A percentile compares a stretch with the other conserved stretches of the same genome.
phyloP scores from a whole-genome alignment of 331 rosid species.

The Rhamnella rubrinervis region DNA sequence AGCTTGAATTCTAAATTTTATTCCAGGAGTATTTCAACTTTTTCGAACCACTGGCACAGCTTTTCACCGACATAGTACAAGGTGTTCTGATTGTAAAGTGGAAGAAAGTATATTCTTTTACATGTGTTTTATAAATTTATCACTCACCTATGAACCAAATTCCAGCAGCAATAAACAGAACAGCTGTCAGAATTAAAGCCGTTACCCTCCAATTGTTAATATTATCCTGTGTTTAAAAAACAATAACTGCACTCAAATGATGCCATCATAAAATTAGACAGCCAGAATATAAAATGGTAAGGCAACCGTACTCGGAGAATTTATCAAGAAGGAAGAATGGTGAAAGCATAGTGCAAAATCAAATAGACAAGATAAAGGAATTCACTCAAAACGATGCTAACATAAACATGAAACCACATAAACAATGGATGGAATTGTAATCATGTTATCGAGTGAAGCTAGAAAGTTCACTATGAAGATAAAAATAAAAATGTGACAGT shows the following conservation, averaged over 20 bases:
- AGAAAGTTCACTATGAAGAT: too few relatives aligned
- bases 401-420: too few relatives aligned
- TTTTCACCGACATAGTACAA: background rate
- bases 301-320: conserved; percentile 2
- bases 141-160: conserved; percentile 76
- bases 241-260: conserved; percentile 16
- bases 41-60: background rate
- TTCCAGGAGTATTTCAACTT: background rate
- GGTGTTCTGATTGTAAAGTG: background rate
- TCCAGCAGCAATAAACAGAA: conserved; percentile 71
- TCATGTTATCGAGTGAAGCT: too few relatives aligned
- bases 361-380: background rate
- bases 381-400: background rate
- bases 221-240: conserved; percentile 53
- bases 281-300: conserved; percentile 3
- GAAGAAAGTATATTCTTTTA: background rate
- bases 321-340: conserved; percentile 18
- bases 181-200: conserved; percentile 58
- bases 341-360: conserved; percentile 8
- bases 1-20: too few relatives aligned
- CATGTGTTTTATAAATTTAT: background rate
- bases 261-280: conserved; percentile 9
- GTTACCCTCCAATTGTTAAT: conserved; percentile 73
- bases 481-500: too few relatives aligned
- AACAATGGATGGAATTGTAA: too few relatives aligned